Percentiles rank a stretch among this genome's conserved stretches.
Conservation (phyloP, 1,284 basidiomycete species). For the Trametes polyzona region DNA sequence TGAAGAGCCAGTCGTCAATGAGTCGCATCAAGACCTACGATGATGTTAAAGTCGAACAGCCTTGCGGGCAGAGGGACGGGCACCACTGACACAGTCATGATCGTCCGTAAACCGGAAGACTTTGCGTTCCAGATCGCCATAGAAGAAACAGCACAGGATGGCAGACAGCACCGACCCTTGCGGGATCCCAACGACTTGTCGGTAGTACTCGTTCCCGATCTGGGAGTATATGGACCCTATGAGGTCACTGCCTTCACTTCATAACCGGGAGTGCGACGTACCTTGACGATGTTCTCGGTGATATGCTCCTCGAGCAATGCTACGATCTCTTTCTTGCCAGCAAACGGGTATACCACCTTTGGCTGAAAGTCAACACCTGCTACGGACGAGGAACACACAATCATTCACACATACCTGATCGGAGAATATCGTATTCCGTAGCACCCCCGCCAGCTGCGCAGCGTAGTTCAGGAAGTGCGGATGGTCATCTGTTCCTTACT, state of each 20-base stretch:
- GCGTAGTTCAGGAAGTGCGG: conserved; percentile 77
- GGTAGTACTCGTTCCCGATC: conserved; percentile 80
- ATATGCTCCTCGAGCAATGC: conserved; percentile 88
- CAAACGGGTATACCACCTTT: conserved; percentile 63
- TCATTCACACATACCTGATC: conserved; percentile 65
- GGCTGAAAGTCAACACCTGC: neutral
- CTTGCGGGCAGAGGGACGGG: neutral
- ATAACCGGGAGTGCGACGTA: conserved; percentile 39
- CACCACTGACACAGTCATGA: conserved; percentile 58
- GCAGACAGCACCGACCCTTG: conserved; percentile 94
- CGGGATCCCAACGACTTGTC: conserved; percentile 91
- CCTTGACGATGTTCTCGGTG: conserved; percentile 90
- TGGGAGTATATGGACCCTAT: no score
- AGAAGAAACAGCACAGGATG: conserved; percentile 91
- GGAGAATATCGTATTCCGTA: conserved; percentile 83
- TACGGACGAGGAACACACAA: neutral
- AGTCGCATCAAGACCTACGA: conserved; percentile 80
- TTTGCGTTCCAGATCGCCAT: conserved; percentile 84
- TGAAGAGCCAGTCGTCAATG: conserved; percentile 93
- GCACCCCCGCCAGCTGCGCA: conserved; percentile 58
- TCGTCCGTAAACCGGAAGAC: conserved; percentile 65
- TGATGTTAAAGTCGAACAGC: neutral
- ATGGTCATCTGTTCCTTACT: conserved; percentile 79
- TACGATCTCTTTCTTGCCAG: conserved; percentile 65
- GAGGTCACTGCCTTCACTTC: no score